Percentiles rank a stretch among this genome's conserved stretches.
These are phyloP conservation scores for Auxenochlorella pyrenoidosa DNA, from an alignment of 139 green algal genomes.

Conservation along the genomic window DNA sequence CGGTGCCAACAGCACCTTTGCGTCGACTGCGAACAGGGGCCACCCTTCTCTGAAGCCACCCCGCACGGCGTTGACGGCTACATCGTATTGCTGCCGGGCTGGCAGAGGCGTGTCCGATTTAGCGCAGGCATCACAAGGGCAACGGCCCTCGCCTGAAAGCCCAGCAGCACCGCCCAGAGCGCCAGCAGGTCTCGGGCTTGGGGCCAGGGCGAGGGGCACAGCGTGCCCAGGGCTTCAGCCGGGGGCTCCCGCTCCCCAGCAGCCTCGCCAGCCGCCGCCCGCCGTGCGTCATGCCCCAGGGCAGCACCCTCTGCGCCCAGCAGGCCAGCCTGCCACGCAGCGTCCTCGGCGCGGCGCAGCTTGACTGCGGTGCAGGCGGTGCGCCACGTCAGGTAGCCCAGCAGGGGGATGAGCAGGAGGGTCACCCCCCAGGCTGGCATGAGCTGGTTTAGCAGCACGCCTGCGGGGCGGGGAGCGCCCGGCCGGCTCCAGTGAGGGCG, in stretches of 20 bases:
- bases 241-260: not conserved
- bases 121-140: no score
- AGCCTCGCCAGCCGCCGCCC: no score
- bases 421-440: conserved; percentile 58
- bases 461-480: conserved; percentile 5
- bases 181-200: not conserved
- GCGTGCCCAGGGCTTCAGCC: not conserved
- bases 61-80: no score
- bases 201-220: not conserved
- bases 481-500: no score
- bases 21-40: no score
- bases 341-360: conserved; percentile 9
- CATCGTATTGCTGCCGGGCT: no score
- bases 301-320: not conserved
- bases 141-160: conserved; percentile 13
- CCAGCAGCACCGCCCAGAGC: conserved; percentile 39
- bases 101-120: no score
- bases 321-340: not conserved
- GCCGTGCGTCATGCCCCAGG: no score
- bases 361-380: conserved; percentile 16
- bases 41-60: no score
- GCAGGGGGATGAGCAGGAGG: conserved; percentile 48
- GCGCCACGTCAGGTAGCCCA: conserved; percentile 39
- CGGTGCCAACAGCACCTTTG: no score
- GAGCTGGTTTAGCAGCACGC: conserved; percentile 58